Evolutionary conservation across 2,329 filamentous ascomycete genomes (phyloP).

Genomic region (Beauveria sp.): DNA sequence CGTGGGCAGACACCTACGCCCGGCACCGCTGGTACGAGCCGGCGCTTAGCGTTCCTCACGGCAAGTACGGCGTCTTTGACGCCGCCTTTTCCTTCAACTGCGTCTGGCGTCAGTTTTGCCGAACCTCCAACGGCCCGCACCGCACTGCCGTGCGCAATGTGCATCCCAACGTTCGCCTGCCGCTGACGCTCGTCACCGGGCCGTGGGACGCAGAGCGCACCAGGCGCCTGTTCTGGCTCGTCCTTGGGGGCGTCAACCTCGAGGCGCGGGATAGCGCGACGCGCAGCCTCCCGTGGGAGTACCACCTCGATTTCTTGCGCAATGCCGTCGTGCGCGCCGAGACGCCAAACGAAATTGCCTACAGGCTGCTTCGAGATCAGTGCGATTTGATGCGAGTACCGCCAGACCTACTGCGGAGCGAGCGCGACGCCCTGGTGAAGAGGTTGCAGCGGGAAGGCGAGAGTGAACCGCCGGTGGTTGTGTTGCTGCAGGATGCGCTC

Average conservation of each 20-base stretch:
- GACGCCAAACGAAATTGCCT: conserved; percentile 22
- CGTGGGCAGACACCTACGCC: conserved; percentile 36
- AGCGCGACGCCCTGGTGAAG: conserved; percentile 19
- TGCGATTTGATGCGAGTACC: conserved; percentile 23
- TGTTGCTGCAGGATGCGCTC: conserved; percentile 18
- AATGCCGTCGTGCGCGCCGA: conserved; percentile 26
- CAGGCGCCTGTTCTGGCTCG: conserved; percentile 39
- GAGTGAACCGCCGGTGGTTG: conserved; percentile 15
- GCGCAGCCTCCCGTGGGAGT: conserved; percentile 30
- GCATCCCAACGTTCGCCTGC: conserved; percentile 32
- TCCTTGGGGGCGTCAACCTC: conserved; percentile 29
- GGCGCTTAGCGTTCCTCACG: conserved; percentile 15
- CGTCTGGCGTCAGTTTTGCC: not conserved
- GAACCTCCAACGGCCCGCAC: not conserved
- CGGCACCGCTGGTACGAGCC: conserved; percentile 25
- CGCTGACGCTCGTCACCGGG: conserved; percentile 31
- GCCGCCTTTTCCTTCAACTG: conserved; percentile 1
- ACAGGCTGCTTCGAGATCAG: conserved; percentile 24
- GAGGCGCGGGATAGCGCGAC: conserved; percentile 19
- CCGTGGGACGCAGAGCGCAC: conserved; percentile 33
- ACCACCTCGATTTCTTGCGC: conserved; percentile 28
- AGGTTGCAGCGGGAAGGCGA: conserved; percentile 26
- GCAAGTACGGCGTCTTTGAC: conserved; percentile 23
- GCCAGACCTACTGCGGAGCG: conserved; percentile 21
- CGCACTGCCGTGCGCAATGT: conserved; percentile 22